These are phyloP conservation scores for Neofusicoccum kwambonambiense DNA, from an alignment of 2,329 filamentous ascomycete genomes.

Conservation along the genomic window DNA sequence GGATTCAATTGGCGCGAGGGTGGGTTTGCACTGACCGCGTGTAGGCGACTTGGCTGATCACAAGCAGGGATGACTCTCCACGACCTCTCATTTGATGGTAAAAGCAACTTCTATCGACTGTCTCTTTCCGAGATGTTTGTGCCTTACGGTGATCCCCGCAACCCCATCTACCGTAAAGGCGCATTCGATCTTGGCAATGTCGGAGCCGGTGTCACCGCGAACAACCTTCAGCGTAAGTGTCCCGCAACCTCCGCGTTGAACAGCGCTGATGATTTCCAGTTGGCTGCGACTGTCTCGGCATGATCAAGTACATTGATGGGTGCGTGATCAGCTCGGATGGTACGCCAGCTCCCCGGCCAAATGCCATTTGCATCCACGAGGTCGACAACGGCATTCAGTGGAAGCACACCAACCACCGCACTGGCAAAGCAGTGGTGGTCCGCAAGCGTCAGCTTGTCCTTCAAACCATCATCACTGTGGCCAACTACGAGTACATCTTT, in stretches of 20 bases:
- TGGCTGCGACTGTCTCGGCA: conserved; percentile 46
- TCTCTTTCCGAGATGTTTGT: conserved; percentile 47
- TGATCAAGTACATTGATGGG: conserved; percentile 45
- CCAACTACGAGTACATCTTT: conserved; percentile 48
- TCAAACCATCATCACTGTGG: conserved; percentile 43
- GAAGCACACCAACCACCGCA: conserved; percentile 43
- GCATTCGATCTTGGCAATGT: conserved; percentile 48
- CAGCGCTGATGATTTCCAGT: conserved; percentile 15
- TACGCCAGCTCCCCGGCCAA: conserved; percentile 38
- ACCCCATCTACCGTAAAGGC: conserved; percentile 43
- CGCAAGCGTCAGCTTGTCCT: conserved; percentile 36
- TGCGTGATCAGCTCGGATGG: conserved; percentile 37
- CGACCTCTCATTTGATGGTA: conserved; percentile 40
- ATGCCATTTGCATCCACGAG: conserved; percentile 46
- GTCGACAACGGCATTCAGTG: conserved; percentile 40
- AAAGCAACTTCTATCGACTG: conserved; percentile 43
- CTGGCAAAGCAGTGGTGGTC: conserved; percentile 34
- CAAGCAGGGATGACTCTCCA: conserved; percentile 39
- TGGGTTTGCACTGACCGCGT: too few relatives aligned
- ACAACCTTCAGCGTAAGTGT: conserved; percentile 34
- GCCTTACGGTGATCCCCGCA: conserved; percentile 43
- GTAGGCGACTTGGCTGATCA: too few relatives aligned
- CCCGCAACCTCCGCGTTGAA: too few relatives aligned
- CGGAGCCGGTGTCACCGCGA: conserved; percentile 44
- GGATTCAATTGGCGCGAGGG: conserved; percentile 48